Evolutionary conservation across 768 basidiomycete genomes (phyloP).

Genomic region (Kwoniella sp.): DNA sequence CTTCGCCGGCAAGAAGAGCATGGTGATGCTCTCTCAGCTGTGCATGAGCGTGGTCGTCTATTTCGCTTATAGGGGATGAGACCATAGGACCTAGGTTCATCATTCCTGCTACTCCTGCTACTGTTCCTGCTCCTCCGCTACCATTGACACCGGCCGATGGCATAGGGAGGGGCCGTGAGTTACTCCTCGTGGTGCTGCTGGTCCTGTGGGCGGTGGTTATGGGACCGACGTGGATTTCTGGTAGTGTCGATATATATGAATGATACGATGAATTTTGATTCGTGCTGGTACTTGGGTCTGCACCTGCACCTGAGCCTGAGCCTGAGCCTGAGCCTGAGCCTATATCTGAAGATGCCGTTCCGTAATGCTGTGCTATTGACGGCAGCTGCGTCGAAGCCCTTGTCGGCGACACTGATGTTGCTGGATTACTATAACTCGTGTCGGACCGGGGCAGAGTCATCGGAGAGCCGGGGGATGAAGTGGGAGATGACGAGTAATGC

Average conservation of each 20-base stretch:
- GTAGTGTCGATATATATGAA: not conserved
- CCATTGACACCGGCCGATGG: not conserved
- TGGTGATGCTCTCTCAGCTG: not conserved
- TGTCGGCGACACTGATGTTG: not conserved
- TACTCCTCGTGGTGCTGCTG: too few species aligned
- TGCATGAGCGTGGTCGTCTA: too few species aligned
- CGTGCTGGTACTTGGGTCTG: not conserved
- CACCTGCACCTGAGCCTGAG: not conserved
- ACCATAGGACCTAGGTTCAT: not conserved
- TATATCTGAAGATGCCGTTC: not conserved
- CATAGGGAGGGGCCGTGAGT: not conserved
- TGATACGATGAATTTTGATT: not conserved
- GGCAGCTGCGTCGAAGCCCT: not conserved
- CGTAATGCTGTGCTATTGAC: not conserved
- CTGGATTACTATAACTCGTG: too few species aligned
- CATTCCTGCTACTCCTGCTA: not conserved
- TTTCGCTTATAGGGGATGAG: not conserved
- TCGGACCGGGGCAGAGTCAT: not conserved
- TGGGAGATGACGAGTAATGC: not conserved
- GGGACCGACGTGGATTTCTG: not conserved
- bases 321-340: not conserved
- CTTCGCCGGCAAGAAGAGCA: not conserved
- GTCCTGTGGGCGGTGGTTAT: not conserved
- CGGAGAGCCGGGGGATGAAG: not conserved
- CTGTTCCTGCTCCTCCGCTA: not conserved